These are phyloP conservation scores for Hemileccinum rubropunctum DNA, from an alignment of 768 basidiomycete species.

Conservation along the genomic window DNA sequence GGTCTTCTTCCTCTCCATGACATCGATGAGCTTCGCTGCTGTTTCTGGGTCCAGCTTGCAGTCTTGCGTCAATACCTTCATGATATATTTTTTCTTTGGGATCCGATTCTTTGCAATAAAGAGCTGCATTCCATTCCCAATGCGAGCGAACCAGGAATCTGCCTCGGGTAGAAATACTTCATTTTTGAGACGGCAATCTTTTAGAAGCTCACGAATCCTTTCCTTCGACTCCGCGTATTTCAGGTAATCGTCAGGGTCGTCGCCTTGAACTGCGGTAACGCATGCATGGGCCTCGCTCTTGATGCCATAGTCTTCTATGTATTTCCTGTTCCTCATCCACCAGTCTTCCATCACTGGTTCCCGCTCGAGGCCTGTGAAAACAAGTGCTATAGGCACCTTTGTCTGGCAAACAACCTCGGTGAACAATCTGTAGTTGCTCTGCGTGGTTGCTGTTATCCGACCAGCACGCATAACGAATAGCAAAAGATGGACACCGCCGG, in stretches of 20 bases:
- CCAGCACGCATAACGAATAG: conserved; percentile 36
- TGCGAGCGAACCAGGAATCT: too few species aligned
- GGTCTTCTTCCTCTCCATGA: too few species aligned
- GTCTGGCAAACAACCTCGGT: conserved; percentile 34
- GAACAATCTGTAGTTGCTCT: conserved; percentile 36
- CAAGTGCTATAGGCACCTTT: conserved; percentile 35
- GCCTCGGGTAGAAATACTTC: background rate
- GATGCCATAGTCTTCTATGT: conserved; percentile 10
- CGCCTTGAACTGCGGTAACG: conserved; percentile 7
- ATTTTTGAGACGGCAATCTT: background rate
- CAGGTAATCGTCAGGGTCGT: background rate
- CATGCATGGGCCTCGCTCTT: conserved; percentile 22
- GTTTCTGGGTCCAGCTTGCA: conserved; percentile 7
- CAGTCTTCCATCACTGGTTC: conserved; percentile 22
- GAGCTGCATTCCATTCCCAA: background rate
- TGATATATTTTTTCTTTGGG: background rate
- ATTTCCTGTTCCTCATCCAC: conserved; percentile 17
- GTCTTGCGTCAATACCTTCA: conserved; percentile 1
- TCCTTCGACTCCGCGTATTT: conserved; percentile 14
- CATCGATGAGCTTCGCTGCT: conserved; percentile 3
- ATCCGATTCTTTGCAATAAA: too few species aligned
- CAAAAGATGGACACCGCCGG: conserved; percentile 36
- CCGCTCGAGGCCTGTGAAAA: conserved; percentile 36
- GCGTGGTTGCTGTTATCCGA: conserved; percentile 25
- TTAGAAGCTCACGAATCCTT: conserved; percentile 11